These are phyloP conservation scores for Diospyros kaki DNA, from an alignment of 148 eudicot genomes.

Conservation along the genomic window DNA sequence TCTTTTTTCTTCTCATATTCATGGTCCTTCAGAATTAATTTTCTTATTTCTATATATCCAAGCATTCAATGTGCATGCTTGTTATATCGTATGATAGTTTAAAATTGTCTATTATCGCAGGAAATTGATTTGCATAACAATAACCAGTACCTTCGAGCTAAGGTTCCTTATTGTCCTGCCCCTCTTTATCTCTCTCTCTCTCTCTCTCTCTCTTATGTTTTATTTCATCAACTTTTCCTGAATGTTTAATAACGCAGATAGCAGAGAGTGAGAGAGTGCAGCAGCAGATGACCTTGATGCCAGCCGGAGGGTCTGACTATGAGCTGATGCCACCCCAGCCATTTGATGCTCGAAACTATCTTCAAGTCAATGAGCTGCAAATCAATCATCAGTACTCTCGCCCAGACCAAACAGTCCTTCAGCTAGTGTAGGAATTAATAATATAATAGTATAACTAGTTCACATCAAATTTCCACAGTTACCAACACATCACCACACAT, in stretches of 20 bases:
- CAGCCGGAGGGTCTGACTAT: conserved; percentile 52
- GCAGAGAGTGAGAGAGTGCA: conserved; percentile 85
- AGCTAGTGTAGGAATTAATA: conserved; percentile 42
- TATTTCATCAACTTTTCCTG: not conserved
- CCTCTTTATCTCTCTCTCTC: conserved; percentile 9
- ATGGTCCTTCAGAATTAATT: not conserved
- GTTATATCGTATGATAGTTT: no score
- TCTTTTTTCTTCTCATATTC: not conserved
- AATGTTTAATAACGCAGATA: conserved; percentile 32
- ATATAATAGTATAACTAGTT: not conserved
- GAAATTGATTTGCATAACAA: conserved; percentile 84
- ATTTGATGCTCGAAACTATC: conserved; percentile 65
- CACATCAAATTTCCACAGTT: not conserved
- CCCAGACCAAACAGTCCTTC: conserved; percentile 72
- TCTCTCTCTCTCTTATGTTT: not conserved
- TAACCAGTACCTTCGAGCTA: conserved; percentile 88
- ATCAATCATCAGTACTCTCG: conserved; percentile 60
- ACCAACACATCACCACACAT: not conserved
- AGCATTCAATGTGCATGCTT: no score
- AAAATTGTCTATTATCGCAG: conserved; percentile 32
- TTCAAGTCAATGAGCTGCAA: conserved; percentile 73
- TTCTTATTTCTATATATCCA: not conserved
- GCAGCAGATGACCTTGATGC: conserved; percentile 85
- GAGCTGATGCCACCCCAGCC: conserved; percentile 62
- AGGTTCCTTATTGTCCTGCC: conserved; percentile 35